These are phyloP conservation scores for Sabuloglossum arenarium DNA, from an alignment of 495 filamentous ascomycete genomes.

Conservation along the genomic window DNA sequence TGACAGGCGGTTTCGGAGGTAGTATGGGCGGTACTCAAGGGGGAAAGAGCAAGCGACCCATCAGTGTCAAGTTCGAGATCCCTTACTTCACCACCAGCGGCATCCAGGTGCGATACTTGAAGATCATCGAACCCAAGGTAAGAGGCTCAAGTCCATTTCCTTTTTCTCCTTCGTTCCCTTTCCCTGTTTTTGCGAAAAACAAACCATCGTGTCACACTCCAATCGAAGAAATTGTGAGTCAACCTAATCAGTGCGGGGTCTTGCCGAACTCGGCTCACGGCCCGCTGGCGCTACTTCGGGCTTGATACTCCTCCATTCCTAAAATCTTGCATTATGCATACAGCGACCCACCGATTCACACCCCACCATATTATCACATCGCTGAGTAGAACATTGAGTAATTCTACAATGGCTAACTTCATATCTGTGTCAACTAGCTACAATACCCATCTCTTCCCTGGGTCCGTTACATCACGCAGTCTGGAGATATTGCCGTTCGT, in stretches of 20 bases:
- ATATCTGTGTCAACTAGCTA: slow-evolving; percentile 27
- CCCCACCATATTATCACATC: too few species aligned
- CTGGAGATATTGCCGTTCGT: slow-evolving; percentile 82
- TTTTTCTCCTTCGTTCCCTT: slow-evolving; percentile 3
- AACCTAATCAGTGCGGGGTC: too few species aligned
- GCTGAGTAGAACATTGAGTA: too few species aligned
- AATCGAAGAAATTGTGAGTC: too few species aligned
- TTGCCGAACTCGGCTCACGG: too few species aligned
- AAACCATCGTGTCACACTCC: too few species aligned
- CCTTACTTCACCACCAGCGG: slow-evolving; percentile 98
- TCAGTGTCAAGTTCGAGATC: slow-evolving; percentile 98
- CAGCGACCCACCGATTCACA: too few species aligned
- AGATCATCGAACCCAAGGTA: slow-evolving; percentile 99
- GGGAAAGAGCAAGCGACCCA: slow-evolving; percentile 85
- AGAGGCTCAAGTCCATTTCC: slow-evolving; percentile 12
- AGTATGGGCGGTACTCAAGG: slow-evolving; percentile 58
- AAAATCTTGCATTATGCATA: too few species aligned
- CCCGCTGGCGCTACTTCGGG: too few species aligned
- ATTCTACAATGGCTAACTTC: slow-evolving; percentile 1
- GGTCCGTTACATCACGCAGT: slow-evolving; percentile 97
- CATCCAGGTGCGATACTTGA: slow-evolving; percentile 94
- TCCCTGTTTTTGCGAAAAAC: background rate
- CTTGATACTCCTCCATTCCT: too few species aligned
- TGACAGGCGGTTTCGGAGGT: slow-evolving; percentile 93
- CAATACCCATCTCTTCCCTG: slow-evolving; percentile 98